phyloP scores from a whole-genome alignment of 2,329 filamentous ascomycete genomes.

The Diaporthe vexans region DNA sequence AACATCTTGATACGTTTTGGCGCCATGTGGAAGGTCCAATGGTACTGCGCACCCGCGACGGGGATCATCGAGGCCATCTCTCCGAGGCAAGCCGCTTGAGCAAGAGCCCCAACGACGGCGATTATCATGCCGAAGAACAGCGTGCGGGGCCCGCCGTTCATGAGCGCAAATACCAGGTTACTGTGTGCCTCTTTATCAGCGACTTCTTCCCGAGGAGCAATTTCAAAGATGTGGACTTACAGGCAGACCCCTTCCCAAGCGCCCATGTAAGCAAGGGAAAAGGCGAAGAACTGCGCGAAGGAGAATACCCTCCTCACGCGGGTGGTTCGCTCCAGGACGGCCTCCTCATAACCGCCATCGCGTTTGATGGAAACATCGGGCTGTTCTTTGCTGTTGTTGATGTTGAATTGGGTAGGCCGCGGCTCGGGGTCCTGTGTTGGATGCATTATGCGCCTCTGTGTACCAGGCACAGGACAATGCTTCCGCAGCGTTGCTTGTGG shows the following conservation, averaged over 20 bases:
- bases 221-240: neutral
- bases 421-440: neutral
- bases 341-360: neutral
- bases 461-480: neutral
- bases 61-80: conserved; percentile 57
- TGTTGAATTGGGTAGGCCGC: neutral
- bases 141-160: conserved; percentile 51
- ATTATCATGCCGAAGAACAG: conserved; percentile 51
- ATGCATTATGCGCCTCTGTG: neutral
- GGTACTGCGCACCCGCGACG: conserved; percentile 57
- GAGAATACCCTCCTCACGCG: conserved; percentile 30
- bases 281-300: conserved; percentile 29
- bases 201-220: neutral
- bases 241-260: conserved; percentile 10
- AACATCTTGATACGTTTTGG: conserved; percentile 9
- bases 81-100: conserved; percentile 52
- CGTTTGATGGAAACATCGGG: conserved; percentile 3
- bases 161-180: conserved; percentile 45
- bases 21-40: conserved; percentile 52
- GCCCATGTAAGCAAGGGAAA: conserved; percentile 21
- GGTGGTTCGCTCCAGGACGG: neutral
- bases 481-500: neutral
- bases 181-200: neutral
- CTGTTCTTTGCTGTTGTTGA: neutral
- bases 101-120: conserved; percentile 48